Conservation (phyloP, 2,329 filamentous ascomycete genomes). For the Penicillium sp. region DNA sequence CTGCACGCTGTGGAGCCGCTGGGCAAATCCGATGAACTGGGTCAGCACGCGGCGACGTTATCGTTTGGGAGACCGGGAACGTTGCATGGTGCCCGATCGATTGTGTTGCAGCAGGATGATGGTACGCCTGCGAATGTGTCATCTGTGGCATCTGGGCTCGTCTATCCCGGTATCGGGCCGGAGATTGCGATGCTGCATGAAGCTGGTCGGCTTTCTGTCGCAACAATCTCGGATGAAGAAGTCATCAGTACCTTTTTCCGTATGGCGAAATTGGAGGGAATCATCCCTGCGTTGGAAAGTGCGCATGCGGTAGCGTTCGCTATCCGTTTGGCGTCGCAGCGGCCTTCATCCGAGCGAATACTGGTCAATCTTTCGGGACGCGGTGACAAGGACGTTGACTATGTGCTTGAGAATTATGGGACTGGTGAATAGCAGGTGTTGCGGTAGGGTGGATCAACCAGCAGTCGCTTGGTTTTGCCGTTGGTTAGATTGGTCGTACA, state of each 20-base stretch:
- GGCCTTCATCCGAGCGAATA: conserved; percentile 16
- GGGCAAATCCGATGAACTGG: background rate
- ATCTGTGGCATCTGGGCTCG: conserved; percentile 26
- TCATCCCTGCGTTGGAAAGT: conserved; percentile 10
- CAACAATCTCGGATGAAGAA: conserved; percentile 15
- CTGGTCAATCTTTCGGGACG: conserved; percentile 21
- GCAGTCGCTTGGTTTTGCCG: too few relatives aligned
- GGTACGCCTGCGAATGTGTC: background rate
- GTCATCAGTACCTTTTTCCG: background rate
- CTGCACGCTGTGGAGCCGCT: background rate
- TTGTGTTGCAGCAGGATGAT: conserved; percentile 6
- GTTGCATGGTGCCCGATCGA: conserved; percentile 6
- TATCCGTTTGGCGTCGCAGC: conserved; percentile 65
- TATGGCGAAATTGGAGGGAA: conserved; percentile 11
- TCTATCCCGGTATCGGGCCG: conserved; percentile 26
- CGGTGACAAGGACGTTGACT: conserved; percentile 22
- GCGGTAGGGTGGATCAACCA: too few relatives aligned
- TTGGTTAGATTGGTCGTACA: too few relatives aligned
- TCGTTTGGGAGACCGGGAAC: background rate
- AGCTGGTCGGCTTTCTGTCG: conserved; percentile 13
- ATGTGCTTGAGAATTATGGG: conserved; percentile 8
- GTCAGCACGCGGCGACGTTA: conserved; percentile 5
- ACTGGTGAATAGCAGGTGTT: background rate
- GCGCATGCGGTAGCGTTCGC: conserved; percentile 59
- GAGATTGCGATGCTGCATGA: conserved; percentile 22